These are phyloP conservation scores for Hypoxylon perforatum DNA, from an alignment of 495 filamentous ascomycete genomes.

Conservation along the genomic window DNA sequence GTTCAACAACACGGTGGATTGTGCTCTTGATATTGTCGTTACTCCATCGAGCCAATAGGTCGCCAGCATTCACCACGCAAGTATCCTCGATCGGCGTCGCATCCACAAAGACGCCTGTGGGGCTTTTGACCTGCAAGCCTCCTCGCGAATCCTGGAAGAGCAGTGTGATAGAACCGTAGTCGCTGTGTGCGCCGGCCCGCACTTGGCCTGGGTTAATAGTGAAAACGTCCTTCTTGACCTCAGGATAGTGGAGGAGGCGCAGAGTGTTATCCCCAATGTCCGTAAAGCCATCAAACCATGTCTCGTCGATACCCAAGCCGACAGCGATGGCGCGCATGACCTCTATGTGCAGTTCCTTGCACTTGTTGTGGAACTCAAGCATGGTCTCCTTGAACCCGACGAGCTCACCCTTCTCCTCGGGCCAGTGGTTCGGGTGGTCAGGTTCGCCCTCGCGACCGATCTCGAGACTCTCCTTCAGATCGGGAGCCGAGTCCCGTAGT, in stretches of 20 bases:
- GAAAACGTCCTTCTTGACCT: constrained; percentile 75
- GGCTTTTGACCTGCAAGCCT: constrained; percentile 84
- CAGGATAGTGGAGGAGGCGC: constrained; percentile 89
- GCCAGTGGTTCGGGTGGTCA: constrained; percentile 83
- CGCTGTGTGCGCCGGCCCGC: constrained; percentile 85
- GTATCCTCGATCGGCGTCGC: constrained; percentile 84
- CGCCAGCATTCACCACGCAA: constrained; percentile 91
- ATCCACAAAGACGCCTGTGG: constrained; percentile 81
- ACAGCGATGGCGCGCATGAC: constrained; percentile 92
- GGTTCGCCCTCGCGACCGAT: constrained; percentile 81
- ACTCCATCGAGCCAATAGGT: constrained; percentile 87
- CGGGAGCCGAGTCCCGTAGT: constrained; percentile 69
- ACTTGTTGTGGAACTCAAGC: constrained; percentile 75
- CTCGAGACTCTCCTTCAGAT: constrained; percentile 87
- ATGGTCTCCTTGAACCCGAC: constrained; percentile 76
- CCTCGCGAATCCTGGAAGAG: constrained; percentile 89
- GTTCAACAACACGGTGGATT: constrained; percentile 89
- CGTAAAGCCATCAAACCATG: constrained; percentile 82
- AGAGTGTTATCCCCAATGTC: constrained; percentile 84
- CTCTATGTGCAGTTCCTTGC: constrained; percentile 77
- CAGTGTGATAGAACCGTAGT: constrained; percentile 89
- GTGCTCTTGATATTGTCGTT: constrained; percentile 92
- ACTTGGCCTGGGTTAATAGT: constrained; percentile 76
- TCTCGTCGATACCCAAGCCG: constrained; percentile 77
- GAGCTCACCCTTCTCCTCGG: constrained; percentile 70